Base-by-base conservation (phyloP, 306 rosid species). In the Prunus davidiana region DNA sequence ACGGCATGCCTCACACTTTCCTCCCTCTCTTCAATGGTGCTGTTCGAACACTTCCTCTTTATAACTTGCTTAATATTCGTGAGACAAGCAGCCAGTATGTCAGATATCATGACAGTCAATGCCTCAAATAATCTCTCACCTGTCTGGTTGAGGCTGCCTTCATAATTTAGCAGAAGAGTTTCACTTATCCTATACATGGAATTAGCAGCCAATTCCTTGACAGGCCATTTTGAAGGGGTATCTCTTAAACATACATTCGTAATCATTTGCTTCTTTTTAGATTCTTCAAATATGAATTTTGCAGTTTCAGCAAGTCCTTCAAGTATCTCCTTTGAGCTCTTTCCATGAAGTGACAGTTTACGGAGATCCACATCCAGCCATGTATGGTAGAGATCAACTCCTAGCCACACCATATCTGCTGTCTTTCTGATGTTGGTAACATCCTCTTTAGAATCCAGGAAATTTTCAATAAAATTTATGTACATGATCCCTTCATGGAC, bases 141-240 rank as follows among this genome's bases (percentile, higher is more conserved):
- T 0, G 69, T 38, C 8, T 22, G 51, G 22, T 66, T 68, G 50
- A 45, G 34, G 47, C 50, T 72, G 79, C 81, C 69, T 71, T 74
- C 84, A 8, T 49, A 79, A 25, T 80, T 85, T 3, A 89, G 76
- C 58, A 87, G 89, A 73, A 80, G 61, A 22, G 90, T 82, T 76
- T 87, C 78, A 81, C 89, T 82, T 75, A 90, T 78, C 88, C 96
- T 89, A 76, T 90, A 94, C 98, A 94, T 89, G 69, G 93, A 84
- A 65, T 91, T 88, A 3, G 95, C 81, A 56, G 93, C 92, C 78
- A 89, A 51, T 22, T 89, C 56, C 58, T 82, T 81, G 54, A 68
- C 2, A 0, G 94, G 97, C 98, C 97, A 94, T 19, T 63, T 76
- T 45, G 89, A 81, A 78, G 98, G 91, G 22, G 32, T 61, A 4